Evolutionary conservation across 805 yeast genomes (phyloP).

Genomic region (Kluyveromyces nonfermentans): DNA sequence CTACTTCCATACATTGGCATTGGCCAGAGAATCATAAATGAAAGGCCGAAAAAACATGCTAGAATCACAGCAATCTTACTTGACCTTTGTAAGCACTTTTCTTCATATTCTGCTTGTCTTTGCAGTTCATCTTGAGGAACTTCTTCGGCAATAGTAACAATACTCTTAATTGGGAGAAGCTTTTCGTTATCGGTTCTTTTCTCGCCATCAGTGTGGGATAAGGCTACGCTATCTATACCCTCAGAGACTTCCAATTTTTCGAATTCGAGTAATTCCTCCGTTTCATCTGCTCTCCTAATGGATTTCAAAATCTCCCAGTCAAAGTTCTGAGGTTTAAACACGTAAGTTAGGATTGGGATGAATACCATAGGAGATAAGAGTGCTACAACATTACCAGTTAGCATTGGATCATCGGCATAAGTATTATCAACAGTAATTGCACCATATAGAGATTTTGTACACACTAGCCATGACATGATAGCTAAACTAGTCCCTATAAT

Average conservation of each 20-base stretch:
- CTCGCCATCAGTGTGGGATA: not conserved
- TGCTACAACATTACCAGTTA: conserved; percentile 81
- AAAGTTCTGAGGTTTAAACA: conserved; percentile 61
- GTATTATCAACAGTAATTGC: conserved; percentile 42
- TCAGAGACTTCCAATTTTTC: conserved; percentile 13
- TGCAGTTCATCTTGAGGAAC: conserved; percentile 14
- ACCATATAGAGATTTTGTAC: conserved; percentile 37
- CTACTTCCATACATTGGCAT: conserved; percentile 87
- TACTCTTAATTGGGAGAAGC: conserved; percentile 25
- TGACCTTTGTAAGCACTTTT: conserved; percentile 41
- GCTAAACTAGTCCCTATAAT: conserved; percentile 68
- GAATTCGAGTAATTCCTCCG: conserved; percentile 43
- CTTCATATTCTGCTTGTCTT: conserved; percentile 38
- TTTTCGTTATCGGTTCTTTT: conserved; percentile 10
- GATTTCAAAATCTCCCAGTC: conserved; percentile 57
- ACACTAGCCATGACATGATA: conserved; percentile 56
- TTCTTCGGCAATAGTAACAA: conserved; percentile 26
- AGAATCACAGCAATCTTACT: conserved; percentile 52
- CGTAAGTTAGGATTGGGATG: conserved; percentile 54
- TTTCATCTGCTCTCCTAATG: conserved; percentile 63
- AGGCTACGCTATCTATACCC: conserved; percentile 5
- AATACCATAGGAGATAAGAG: conserved; percentile 60
- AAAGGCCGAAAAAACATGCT: conserved; percentile 51
- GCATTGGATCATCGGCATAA: conserved; percentile 84
- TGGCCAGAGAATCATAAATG: conserved; percentile 74